Evolutionary conservation across 2,329 filamentous ascomycete genomes (phyloP), one percentile per base, ranked within the genome.

Genomic region (Fusarium algeriense): DNA sequence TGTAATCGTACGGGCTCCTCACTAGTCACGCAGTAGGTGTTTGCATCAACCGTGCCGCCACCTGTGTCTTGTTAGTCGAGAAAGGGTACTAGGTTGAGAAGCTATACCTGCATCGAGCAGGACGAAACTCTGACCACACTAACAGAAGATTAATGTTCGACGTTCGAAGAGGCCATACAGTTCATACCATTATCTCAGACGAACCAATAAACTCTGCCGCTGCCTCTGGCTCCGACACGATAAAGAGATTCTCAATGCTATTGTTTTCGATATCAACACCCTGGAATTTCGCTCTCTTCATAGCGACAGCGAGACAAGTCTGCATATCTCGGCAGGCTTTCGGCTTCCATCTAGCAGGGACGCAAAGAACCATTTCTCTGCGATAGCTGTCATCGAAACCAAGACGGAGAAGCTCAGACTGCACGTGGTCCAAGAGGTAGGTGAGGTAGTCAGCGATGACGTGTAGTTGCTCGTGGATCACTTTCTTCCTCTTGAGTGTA

Each of bases 211-310:
- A 49, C 1, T 53, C 45, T 5, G 60, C 60, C 1, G 60, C 53
- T 2, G 60, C 60, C 9, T 63, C 60, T 6, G 60, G 60, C 14
- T 63, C 60, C 11, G 60, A 58, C 14, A 63, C 60, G 10, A 63
- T 32, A 6, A 63, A 52, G 14, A 58, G 14, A 15, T 57, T 58
- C 7, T 58, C 32, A 26, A 63, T 63, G 10, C 32, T 30, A 9
- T 44, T 45, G 32, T 50, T 50, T 9, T 46, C 6, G 7, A 40
- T 15, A 6, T 62, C 37, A 19, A 62, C 44, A 1, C 50, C 59
- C 11, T 45, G 20, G 14, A 62, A 62, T 7, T 20, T 19, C 15
- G 52, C 59, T 12, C 44, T 34, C 5, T 46, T 28, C 35, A 62
- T 57, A 30, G 59, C 59, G 6, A 10, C 14, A 1, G 59, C 35